Evolutionary conservation across 108 stramenopile genomes (phyloP).

Genomic region (Asterionellopsis glacialis): DNA sequence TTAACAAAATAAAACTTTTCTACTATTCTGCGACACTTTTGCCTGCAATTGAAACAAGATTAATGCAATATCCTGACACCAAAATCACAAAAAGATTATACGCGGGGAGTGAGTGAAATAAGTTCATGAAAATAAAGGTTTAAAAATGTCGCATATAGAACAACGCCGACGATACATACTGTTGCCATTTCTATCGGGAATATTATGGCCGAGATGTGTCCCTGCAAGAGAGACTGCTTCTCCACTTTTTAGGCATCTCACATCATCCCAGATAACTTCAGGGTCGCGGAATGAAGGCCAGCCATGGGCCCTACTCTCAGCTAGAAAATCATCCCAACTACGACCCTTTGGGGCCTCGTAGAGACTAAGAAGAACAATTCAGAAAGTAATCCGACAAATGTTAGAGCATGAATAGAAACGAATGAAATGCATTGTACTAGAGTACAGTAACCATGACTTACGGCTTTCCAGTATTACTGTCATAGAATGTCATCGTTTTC

Average conservation of each 20-base stretch:
- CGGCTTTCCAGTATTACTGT: slow-evolving; percentile 77
- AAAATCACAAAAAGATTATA: no score
- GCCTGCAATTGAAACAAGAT: slow-evolving; percentile 68
- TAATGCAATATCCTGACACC: slow-evolving; percentile 71
- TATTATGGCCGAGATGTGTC: slow-evolving; percentile 82
- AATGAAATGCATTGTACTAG: no score
- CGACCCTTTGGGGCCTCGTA: slow-evolving; percentile 64
- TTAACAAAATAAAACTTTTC: no score
- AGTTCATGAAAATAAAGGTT: no score
- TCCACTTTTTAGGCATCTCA: slow-evolving; percentile 68
- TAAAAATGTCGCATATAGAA: slow-evolving; percentile 52
- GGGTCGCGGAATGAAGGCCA: slow-evolving; percentile 83
- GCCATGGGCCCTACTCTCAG: slow-evolving; percentile 63
- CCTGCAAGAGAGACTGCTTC: slow-evolving; percentile 81
- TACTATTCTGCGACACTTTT: slow-evolving; percentile 3
- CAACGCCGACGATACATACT: slow-evolving; percentile 89
- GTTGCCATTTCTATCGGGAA: slow-evolving; percentile 43
- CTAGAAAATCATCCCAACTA: slow-evolving; percentile 58
- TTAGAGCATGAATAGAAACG: no score
- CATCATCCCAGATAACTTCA: slow-evolving; percentile 82
- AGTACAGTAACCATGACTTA: slow-evolving; percentile 30
- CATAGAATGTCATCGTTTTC: slow-evolving; percentile 50
- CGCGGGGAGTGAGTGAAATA: no score
- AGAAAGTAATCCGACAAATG: no score
- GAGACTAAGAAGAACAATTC: slow-evolving; percentile 6